phyloP scores from a whole-genome alignment of 768 basidiomycete genomes.

The Suillus decipiens region DNA sequence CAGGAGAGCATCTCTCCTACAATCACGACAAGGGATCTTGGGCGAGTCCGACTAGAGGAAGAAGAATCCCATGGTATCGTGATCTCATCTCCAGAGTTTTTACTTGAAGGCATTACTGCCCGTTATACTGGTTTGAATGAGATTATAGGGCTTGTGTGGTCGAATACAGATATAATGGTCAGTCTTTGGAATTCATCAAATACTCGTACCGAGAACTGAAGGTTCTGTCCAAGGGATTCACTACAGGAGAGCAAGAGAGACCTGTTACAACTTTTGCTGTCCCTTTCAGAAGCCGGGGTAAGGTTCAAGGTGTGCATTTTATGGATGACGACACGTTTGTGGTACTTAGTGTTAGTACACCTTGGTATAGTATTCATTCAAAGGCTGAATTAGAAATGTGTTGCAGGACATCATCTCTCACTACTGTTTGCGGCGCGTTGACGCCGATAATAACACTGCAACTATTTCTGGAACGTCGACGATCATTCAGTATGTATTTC shows the following conservation, averaged over 20 bases:
- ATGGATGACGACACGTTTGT: conserved; percentile 24
- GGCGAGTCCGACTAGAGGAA: conserved; percentile 29
- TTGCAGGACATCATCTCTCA: neutral
- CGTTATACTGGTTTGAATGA: conserved; percentile 25
- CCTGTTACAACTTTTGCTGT: conserved; percentile 14
- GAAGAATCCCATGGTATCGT: conserved; percentile 19
- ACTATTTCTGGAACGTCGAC: neutral
- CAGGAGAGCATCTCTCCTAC: conserved; percentile 31
- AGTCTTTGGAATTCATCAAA: neutral
- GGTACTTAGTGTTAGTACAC: conserved; percentile 28
- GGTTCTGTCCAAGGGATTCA: conserved; percentile 20
- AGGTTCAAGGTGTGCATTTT: conserved; percentile 24
- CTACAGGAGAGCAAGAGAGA: conserved; percentile 15
- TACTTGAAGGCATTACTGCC: conserved; percentile 21
- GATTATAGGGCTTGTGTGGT: conserved; percentile 50
- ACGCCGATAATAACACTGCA: neutral
- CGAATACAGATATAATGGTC: conserved; percentile 36
- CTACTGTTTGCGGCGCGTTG: conserved; percentile 1
- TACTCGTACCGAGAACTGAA: neutral
- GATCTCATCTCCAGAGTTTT: conserved; percentile 18
- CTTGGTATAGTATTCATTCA: neutral
- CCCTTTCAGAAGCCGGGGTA: conserved; percentile 23
- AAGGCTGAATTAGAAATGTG: neutral
- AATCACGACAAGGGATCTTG: conserved; percentile 9
- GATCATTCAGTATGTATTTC: neutral